Evolutionary conservation across 2,329 filamentous ascomycete species (phyloP).

Genomic region (Furcasterigmium sp.): DNA sequence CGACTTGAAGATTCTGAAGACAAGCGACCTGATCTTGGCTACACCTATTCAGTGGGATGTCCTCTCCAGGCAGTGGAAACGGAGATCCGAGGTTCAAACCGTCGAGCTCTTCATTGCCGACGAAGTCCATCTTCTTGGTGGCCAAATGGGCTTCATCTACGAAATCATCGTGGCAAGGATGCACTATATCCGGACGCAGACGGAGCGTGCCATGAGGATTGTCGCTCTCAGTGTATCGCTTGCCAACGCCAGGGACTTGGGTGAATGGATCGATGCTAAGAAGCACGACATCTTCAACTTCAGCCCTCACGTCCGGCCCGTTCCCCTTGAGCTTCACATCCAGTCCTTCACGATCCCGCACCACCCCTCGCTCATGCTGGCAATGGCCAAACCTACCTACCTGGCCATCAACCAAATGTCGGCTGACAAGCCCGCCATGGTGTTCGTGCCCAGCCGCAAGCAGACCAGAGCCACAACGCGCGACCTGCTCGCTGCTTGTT

Average conservation of each 20-base stretch:
- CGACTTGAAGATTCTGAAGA: slow-evolving; percentile 83
- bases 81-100: slow-evolving; percentile 88
- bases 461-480: slow-evolving; percentile 83
- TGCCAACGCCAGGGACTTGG: slow-evolving; percentile 87
- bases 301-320: slow-evolving; percentile 81
- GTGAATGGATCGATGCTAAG: slow-evolving; percentile 95
- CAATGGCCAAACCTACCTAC: slow-evolving; percentile 95
- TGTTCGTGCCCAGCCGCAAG: slow-evolving; percentile 91
- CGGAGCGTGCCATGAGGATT: slow-evolving; percentile 79
- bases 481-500: slow-evolving; percentile 81
- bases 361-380: slow-evolving; percentile 96
- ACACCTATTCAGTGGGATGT: slow-evolving; percentile 96
- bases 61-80: slow-evolving; percentile 91
- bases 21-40: slow-evolving; percentile 83
- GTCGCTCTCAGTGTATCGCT: slow-evolving; percentile 87
- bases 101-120: slow-evolving; percentile 92
- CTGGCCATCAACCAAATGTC: slow-evolving; percentile 84
- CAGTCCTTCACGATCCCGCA: slow-evolving; percentile 95
- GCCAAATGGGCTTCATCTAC: slow-evolving; percentile 81
- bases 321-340: slow-evolving; percentile 88
- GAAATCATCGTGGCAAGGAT: slow-evolving; percentile 97
- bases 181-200: slow-evolving; percentile 90
- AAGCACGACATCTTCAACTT: slow-evolving; percentile 99
- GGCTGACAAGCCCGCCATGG: slow-evolving; percentile 78
- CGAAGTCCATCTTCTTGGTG: slow-evolving; percentile 89